Evolutionary conservation across 768 basidiomycete species (phyloP).

Genomic region (Cubamyces lactineus): DNA sequence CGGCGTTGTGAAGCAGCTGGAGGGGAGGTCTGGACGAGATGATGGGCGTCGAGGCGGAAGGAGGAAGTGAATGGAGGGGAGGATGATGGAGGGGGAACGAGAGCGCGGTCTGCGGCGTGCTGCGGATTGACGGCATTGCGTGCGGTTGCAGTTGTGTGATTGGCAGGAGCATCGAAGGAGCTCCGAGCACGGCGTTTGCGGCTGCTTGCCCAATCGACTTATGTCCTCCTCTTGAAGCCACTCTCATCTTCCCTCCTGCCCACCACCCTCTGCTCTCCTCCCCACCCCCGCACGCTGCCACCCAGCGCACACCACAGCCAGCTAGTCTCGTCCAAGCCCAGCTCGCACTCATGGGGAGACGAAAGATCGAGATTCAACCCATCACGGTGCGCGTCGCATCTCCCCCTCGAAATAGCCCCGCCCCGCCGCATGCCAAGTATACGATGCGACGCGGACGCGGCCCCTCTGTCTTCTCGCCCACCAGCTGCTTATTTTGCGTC

Average conservation of each 20-base stretch:
- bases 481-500: conserved; percentile 35
- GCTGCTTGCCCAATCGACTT: conserved; percentile 26
- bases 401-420: conserved; percentile 31
- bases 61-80: neutral
- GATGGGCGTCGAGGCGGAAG: neutral
- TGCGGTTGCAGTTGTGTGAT: conserved; percentile 26
- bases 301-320: neutral
- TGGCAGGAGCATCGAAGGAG: conserved; percentile 28
- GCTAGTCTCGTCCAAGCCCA: too few relatives aligned
- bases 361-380: conserved; percentile 84
- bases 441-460: conserved; percentile 17
- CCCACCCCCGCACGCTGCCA: conserved; percentile 3
- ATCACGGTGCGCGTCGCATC: conserved; percentile 60
- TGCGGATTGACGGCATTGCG: conserved; percentile 24
- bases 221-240: conserved; percentile 22
- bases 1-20: neutral
- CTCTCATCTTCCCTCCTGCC: conserved; percentile 21
- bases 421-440: conserved; percentile 36
- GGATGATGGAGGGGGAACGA: neutral
- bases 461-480: conserved; percentile 32
- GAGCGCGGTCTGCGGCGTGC: conserved; percentile 3
- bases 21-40: too few relatives aligned
- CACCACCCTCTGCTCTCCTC: conserved; percentile 13
- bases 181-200: conserved; percentile 32
- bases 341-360: conserved; percentile 58